Evolutionary conservation across 805 yeast genomes (phyloP).

Genomic region (Clavispora phyllophila): DNA sequence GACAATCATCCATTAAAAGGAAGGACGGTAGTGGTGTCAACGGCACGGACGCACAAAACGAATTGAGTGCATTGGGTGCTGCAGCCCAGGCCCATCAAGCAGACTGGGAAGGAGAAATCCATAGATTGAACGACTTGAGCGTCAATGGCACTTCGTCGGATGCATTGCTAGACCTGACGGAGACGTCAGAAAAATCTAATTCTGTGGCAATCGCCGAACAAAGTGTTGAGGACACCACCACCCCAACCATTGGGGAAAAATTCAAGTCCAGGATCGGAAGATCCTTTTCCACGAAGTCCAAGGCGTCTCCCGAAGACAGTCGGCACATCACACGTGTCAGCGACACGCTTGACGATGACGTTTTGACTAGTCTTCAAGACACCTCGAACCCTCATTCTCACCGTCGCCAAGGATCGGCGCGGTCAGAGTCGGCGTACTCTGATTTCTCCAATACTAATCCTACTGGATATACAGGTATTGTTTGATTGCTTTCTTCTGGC

Average conservation of each 20-base stretch:
- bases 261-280: conserved; percentile 10
- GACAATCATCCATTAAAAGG: conserved; percentile 31
- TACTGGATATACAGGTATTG: conserved; percentile 9
- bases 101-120: conserved; percentile 69
- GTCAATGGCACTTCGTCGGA: conserved; percentile 1
- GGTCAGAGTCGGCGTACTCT: conserved; percentile 12
- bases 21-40: conserved; percentile 25
- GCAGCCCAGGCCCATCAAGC: conserved; percentile 50
- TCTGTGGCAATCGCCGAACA: conserved; percentile 1
- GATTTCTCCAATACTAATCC: conserved; percentile 10
- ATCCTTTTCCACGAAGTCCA: conserved; percentile 3
- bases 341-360: conserved; percentile 9
- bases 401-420: conserved; percentile 6
- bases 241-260: conserved; percentile 9
- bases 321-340: conserved; percentile 11
- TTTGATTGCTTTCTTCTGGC: neutral
- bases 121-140: conserved; percentile 34
- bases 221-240: neutral
- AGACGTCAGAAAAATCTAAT: neutral
- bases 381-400: conserved; percentile 7
- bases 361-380: conserved; percentile 1
- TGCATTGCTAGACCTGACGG: neutral
- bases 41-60: conserved; percentile 9
- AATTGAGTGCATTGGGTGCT: conserved; percentile 17
- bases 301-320: neutral